These are phyloP conservation scores for Paramecium primaurelia DNA, from an alignment of 73 alveolate genomes.

Conservation along the genomic window DNA sequence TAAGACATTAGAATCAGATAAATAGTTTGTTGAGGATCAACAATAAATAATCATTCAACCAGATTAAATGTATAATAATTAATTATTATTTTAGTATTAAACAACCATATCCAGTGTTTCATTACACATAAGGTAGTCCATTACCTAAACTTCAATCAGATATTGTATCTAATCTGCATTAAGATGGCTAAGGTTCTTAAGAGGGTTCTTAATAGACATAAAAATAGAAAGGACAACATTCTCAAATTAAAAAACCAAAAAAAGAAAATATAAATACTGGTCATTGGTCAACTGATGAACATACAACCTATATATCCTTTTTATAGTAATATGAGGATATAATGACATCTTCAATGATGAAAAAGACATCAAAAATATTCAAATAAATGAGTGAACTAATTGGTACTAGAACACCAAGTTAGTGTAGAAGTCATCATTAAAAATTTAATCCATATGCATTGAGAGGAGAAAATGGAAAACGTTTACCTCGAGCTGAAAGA, in stretches of 20 bases:
- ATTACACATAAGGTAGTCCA: conserved; percentile 1
- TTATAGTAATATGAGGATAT: conserved; percentile 23
- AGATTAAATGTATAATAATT: not conserved
- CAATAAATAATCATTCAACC: not conserved
- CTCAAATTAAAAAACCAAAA: conserved; percentile 6
- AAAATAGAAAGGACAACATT: conserved; percentile 13
- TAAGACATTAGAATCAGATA: conserved; percentile 22
- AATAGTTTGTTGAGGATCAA: not conserved
- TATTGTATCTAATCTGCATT: not conserved
- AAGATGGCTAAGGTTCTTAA: not conserved
- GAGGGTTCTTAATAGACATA: conserved; percentile 33
- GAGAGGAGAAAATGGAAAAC: conserved; percentile 40
- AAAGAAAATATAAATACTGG: conserved; percentile 39
- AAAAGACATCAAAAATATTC: conserved; percentile 44
- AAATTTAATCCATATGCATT: conserved; percentile 43
- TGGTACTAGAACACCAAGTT: conserved; percentile 47
- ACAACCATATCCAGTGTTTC: conserved; percentile 24
- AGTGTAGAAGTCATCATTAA: conserved; percentile 49
- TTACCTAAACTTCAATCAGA: conserved; percentile 25
- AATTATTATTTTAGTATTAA: not conserved
- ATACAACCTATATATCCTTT: conserved; percentile 1
- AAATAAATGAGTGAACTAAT: conserved; percentile 48
- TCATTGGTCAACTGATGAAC: conserved; percentile 49
- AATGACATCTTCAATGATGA: conserved; percentile 50
- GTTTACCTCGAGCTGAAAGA: conserved; percentile 43